Evolutionary conservation across 2,329 filamentous ascomycete genomes (phyloP).

Genomic region (Botrytis paeoniae): DNA sequence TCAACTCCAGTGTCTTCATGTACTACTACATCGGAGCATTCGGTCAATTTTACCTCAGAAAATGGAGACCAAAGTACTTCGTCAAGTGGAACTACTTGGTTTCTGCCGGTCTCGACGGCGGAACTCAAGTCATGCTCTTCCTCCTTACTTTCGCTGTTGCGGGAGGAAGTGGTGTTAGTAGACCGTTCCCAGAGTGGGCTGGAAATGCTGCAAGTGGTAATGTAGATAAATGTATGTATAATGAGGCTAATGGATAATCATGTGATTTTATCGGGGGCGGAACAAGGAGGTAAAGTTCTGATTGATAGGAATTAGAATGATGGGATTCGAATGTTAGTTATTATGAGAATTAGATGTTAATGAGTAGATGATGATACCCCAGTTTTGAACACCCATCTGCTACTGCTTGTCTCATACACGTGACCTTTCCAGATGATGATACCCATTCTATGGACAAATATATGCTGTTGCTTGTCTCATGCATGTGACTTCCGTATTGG

Average conservation of each 20-base stretch:
- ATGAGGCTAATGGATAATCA: conserved; percentile 23
- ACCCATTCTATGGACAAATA: neutral
- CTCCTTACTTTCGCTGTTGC: conserved; percentile 62
- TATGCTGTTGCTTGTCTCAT: neutral
- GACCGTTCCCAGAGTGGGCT: conserved; percentile 32
- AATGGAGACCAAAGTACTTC: conserved; percentile 58
- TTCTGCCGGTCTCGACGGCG: conserved; percentile 68
- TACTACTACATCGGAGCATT: conserved; percentile 65
- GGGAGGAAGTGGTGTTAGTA: conserved; percentile 33
- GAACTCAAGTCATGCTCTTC: conserved; percentile 63
- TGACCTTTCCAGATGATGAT: neutral
- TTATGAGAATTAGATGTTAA: neutral
- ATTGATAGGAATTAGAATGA: neutral
- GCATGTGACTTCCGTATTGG: neutral
- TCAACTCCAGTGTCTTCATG: conserved; percentile 65
- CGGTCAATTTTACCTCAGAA: conserved; percentile 68
- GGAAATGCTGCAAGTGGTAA: conserved; percentile 26
- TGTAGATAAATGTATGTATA: conserved; percentile 28
- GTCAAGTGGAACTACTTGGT: conserved; percentile 75
- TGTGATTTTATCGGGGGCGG: too few species aligned
- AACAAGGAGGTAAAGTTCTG: neutral
- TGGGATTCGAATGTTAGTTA: too few species aligned
- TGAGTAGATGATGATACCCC: neutral
- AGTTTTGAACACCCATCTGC: neutral
- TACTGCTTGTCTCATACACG: neutral